Evolutionary conservation across 176 grass and related monocot genomes (phyloP), one percentile per base, ranked within the genome.

Genomic region (Elymus sibiricus): DNA sequence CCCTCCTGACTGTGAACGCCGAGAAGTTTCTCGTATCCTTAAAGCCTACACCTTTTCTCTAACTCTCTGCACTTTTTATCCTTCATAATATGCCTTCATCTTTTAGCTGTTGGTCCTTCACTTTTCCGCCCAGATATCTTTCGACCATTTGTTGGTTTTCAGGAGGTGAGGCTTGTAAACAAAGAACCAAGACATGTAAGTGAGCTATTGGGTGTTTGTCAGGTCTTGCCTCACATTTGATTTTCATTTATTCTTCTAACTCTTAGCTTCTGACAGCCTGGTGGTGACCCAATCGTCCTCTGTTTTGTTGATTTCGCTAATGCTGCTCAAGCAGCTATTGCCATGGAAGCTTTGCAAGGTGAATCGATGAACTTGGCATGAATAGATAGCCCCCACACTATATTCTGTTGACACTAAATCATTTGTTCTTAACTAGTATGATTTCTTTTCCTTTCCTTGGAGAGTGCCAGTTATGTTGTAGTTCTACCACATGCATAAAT

Each of bases 11-110:
- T 92, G 90, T 79, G 86, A 86, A 76, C 86, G 93, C 34, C 88
- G 93, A 80, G 93, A 95, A 90, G 93, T 95, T 84, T 95, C 93
- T 84, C 90, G 93, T 95, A 95, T 95, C 93, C 93, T 90, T 79
- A 25, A 82, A 64, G 38, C 11, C 19, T 73, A 65, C 80, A 68
- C n/a, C n/a, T 80, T 75, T 49, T 84, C 16, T 49, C 46, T 7
- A 12, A 19, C 32, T 43, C 5, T 28, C 2, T 74, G 55, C 40
- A 58, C 46, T 27, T 78, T 6, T 65, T 11, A 38, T 44, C 35
- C 65, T 13, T 31, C 42, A 55, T 56, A 27, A 61, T 26, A 64
- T 21, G 28, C 10, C 16, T 64, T 26, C 31, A 82, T 64, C 24
- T 82, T n/a, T 39, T 81, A 79, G 81, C 6, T 87, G 63, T 63